Evolutionary conservation across 768 basidiomycete species (phyloP).

Genomic region (Auriscalpium orientale): DNA sequence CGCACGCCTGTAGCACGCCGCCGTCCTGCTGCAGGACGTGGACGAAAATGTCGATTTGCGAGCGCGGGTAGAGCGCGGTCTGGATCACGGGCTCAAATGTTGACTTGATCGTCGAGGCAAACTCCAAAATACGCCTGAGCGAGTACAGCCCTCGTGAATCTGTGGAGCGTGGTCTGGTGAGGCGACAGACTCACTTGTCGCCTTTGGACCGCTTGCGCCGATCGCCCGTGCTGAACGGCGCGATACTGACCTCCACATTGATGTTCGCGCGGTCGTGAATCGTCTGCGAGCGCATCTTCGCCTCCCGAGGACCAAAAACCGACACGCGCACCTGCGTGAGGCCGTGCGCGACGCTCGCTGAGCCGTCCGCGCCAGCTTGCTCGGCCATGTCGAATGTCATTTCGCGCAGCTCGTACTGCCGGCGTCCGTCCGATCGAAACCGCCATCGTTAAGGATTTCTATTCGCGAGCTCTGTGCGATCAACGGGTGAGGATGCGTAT

Average conservation of each 20-base stretch:
- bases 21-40: conserved; percentile 95
- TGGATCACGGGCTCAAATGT: conserved; percentile 97
- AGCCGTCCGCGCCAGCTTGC: conserved; percentile 77
- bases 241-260: conserved; percentile 83
- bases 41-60: conserved; percentile 89
- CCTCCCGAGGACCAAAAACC: conserved; percentile 90
- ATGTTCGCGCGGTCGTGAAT: conserved; percentile 84
- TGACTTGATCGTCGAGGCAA: conserved; percentile 79
- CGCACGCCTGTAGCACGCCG: conserved; percentile 80
- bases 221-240: conserved; percentile 82
- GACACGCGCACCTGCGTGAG: conserved; percentile 83
- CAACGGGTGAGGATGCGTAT: background rate
- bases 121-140: conserved; percentile 75
- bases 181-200: conserved; percentile 59
- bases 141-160: background rate
- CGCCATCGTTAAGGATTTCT: conserved; percentile 79
- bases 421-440: conserved; percentile 85
- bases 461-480: conserved; percentile 40
- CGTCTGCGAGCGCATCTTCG: conserved; percentile 69
- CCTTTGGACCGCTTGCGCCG: conserved; percentile 67
- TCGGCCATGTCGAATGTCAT: conserved; percentile 72
- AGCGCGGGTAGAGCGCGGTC: conserved; percentile 84
- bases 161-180: background rate
- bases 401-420: conserved; percentile 87
- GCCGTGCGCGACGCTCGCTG: conserved; percentile 78